A percentile compares a stretch with the other conserved stretches of the same genome.
Conservation (phyloP, 257 asterid genomes). For the Nicotiana tomentosiformis region DNA sequence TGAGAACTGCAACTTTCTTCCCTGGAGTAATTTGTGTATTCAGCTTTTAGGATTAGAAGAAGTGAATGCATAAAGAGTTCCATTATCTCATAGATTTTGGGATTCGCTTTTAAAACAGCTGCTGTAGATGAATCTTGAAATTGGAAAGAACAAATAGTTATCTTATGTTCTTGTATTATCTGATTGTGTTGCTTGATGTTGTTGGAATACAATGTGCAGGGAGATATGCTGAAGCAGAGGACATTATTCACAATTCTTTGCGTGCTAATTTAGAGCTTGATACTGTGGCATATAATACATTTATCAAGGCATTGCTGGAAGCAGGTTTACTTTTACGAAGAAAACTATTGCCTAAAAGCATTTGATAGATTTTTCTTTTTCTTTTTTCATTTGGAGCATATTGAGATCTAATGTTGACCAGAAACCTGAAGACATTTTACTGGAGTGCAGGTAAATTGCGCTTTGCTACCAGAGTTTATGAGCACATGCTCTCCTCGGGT, state of each 20-base stretch:
- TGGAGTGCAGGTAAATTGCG: slow-evolving; percentile 63
- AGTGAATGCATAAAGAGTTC: neutral
- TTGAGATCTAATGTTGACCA: slow-evolving; percentile 15
- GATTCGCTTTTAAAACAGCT: neutral
- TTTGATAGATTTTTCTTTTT: neutral
- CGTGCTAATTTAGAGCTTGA: slow-evolving; percentile 65
- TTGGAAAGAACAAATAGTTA: neutral
- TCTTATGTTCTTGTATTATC: neutral
- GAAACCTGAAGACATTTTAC: neutral
- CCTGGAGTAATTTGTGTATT: neutral
- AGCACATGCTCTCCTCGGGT: slow-evolving; percentile 58
- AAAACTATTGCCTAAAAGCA: slow-evolving; percentile 5
- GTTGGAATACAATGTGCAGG: slow-evolving; percentile 40
- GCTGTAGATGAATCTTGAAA: neutral
- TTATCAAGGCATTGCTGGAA: slow-evolving; percentile 77
- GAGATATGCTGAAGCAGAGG: slow-evolving; percentile 51
- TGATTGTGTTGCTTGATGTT: slow-evolving; percentile 12
- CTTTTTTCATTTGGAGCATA: neutral
- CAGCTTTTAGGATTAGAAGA: neutral
- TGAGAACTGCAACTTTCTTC: neutral
- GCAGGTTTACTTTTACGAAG: slow-evolving; percentile 46
- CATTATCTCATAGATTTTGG: neutral
- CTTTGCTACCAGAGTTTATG: slow-evolving; percentile 59
- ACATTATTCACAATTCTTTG: slow-evolving; percentile 49
- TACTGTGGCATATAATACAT: slow-evolving; percentile 91